phyloP scores from a whole-genome alignment of 371 early-diverging fungal species.

The Apophysomyces sp. region DNA sequence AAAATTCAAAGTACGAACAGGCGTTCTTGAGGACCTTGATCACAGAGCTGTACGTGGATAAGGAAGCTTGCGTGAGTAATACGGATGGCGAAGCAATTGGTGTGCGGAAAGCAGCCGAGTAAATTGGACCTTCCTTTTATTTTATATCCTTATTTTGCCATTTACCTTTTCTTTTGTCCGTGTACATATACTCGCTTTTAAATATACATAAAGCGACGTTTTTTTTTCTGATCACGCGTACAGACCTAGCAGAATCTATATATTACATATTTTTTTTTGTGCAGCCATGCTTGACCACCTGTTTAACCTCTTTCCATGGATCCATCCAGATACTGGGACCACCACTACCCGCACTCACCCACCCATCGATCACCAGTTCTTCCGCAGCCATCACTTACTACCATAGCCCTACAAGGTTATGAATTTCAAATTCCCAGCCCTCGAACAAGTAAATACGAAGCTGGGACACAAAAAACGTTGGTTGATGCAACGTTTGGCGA shows the following conservation, averaged over 20 bases:
- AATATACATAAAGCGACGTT: too few species aligned
- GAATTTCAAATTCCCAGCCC: neutral
- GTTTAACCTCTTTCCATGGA: neutral
- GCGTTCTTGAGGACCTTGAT: constrained; percentile 43
- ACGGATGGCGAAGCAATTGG: neutral
- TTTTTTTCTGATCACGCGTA: neutral
- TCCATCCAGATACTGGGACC: neutral
- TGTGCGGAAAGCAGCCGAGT: neutral
- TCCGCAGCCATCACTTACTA: neutral
- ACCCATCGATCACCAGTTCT: constrained; percentile 21
- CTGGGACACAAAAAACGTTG: neutral
- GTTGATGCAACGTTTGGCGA: neutral
- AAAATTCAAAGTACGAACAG: constrained; percentile 75
- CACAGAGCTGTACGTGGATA: constrained; percentile 22
- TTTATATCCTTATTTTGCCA: neutral
- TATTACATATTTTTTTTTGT: neutral
- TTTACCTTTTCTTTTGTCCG: neutral
- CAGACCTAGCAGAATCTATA: neutral
- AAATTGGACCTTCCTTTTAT: too few species aligned
- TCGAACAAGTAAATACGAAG: neutral
- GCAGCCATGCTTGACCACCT: neutral
- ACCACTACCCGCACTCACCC: constrained; percentile 19
- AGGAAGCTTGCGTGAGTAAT: constrained; percentile 24
- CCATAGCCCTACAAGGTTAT: neutral
- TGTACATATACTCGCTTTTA: neutral